Evolutionary conservation across 768 basidiomycete species (phyloP).

Genomic region (Ramaria sp.): DNA sequence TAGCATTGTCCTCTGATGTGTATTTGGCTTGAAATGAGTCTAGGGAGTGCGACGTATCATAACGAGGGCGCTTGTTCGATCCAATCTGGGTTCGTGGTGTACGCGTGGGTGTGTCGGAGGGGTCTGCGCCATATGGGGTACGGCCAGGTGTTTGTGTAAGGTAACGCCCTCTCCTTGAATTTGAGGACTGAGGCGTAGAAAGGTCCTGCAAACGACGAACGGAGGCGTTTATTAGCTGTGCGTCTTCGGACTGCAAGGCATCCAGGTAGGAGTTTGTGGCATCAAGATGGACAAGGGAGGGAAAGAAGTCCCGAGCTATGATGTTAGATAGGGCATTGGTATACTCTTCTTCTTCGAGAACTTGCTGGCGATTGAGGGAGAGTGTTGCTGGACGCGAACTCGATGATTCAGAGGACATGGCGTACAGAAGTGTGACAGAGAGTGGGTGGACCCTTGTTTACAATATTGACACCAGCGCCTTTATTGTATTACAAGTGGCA

Average conservation of each 20-base stretch:
- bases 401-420: not conserved
- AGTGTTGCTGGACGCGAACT: conserved; percentile 22
- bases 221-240: conserved; percentile 62
- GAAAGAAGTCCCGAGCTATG: conserved; percentile 97
- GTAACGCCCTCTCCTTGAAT: conserved; percentile 15
- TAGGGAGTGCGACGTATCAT: conserved; percentile 50
- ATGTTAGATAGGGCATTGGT: conserved; percentile 82
- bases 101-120: conserved; percentile 57
- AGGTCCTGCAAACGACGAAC: conserved; percentile 64
- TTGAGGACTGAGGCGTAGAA: conserved; percentile 35
- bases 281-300: conserved; percentile 80
- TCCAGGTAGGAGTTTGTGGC: conserved; percentile 82
- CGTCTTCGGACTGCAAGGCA: conserved; percentile 67
- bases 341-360: conserved; percentile 92
- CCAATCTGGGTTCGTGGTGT: conserved; percentile 12
- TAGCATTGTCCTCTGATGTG: conserved; percentile 96
- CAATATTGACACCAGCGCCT: not conserved
- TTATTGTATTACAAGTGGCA: too few species aligned
- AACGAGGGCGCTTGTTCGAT: conserved; percentile 44
- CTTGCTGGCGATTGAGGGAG: conserved; percentile 60
- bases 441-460: not conserved
- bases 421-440: not conserved
- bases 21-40: conserved; percentile 85
- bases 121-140: conserved; percentile 52
- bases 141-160: conserved; percentile 39